Base-by-base conservation (phyloP, 768 basidiomycete genomes). In the Kondoa subrosea region DNA sequence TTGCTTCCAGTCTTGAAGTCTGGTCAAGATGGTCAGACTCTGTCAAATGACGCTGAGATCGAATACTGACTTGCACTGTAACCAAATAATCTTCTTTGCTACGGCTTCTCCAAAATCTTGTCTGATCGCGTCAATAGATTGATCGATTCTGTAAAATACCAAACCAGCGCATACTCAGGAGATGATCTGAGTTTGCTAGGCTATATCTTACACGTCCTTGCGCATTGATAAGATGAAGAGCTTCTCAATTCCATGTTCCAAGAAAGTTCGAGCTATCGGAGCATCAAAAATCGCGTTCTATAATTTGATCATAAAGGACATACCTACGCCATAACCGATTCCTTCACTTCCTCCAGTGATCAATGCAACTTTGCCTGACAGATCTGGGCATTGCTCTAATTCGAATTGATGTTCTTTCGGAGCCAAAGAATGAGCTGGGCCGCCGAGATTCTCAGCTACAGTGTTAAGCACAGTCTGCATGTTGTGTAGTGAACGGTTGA, bases 81-180 rank as follows among this genome's bases (percentile, higher is more conserved):
- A 57, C 68, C 68, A 69, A 25, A 34, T 56, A 3, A 56, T 69
- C 26, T 64, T 30, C 29, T 69, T 65, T 40, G 68, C 68, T 16
- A 56, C 64, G 14, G 66, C 68, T 17, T 60, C 65, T 8, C 68
- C 68, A 4, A 69, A 27, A n/a, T 69, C 68, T 57, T 69, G 32
- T 26, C 57, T 40, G 12, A 69, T 31, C 4, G 65, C 57, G 26
- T 69, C 65, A 33, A 50, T 40, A 2, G 68, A 65, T 14, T 56
- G 57, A n/a, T 69, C 65, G 2, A 67, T 34, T 34, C 58, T n/a
- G n/a, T n/a, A n/a, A n/a, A n/a, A n/a, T n/a, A n/a, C n/a, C n/a
- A n/a, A n/a, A n/a, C n/a, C n/a, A n/a, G n/a, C n/a, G n/a, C n/a
- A n/a, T n/a, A n/a, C n/a, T n/a, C n/a, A n/a, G n/a, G n/a, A n/a